Evolutionary conservation across 805 yeast genomes (phyloP), one percentile per base, ranked within the genome.

Genomic region (Debaryomyces tyrocola): DNA sequence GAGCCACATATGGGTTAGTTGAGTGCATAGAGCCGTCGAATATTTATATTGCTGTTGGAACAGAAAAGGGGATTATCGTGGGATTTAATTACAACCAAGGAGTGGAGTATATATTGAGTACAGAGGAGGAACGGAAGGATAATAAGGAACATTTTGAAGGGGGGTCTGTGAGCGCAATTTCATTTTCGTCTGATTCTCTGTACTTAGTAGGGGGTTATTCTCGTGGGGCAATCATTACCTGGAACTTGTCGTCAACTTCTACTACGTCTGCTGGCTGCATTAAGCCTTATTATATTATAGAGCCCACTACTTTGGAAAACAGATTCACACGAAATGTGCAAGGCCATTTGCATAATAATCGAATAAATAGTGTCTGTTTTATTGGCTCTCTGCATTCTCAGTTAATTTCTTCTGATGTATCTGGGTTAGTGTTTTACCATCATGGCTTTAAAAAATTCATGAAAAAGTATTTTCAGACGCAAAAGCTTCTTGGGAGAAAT

Each of bases 61-160:
- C 97, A 0, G 56, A 77, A 0, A 78, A 77, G 42, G 96, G 96
- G 1, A 67, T 62, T 33, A 69, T 89, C 0, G 62, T 87, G 4
- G 70, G 86, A 4, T 90, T 88, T 62, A 85, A 84, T 55, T 84
- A 83, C 50, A 77, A 77, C 37, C 96, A 91, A 60, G 70, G 68
- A 27, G 58, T 87, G 4, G 67, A 75, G 11, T 65, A 66, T 37
- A 72, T 75, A 1, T 58, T 85, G 12, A 70, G 69, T 0, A 54
- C 60, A 4, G 52, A 51, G 15, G 64, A 69, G 1, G 44, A 60
- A 1, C 64, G 64, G 11, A 38, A 24, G 7, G 21, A 29, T 10
- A 20, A 43, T 33, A 29, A 37, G 18, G 46, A 48, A 6, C 28
- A 28, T 17, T 34, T 18, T 21, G 20, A 17, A 43, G 33, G 7